Evolutionary conservation across 306 rosid species (phyloP), one percentile per base, ranked within the genome.

Genomic region (Quercus gilva): DNA sequence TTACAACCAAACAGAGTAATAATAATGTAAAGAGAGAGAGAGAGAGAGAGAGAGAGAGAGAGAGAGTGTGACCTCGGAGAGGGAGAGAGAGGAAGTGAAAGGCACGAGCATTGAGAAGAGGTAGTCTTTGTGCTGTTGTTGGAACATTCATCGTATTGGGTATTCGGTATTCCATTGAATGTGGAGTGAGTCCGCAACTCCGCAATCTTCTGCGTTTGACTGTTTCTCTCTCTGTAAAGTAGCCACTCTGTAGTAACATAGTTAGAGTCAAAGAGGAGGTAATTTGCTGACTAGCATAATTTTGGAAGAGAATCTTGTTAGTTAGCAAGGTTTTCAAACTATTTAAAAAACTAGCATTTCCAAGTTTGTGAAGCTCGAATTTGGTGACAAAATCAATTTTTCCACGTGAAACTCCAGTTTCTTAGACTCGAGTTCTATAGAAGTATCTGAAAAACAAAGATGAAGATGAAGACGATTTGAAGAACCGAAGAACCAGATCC

Each of bases 101-200:
- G 37, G 70, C 28, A 65, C 67, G 35, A 57, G 82, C 76, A 76
- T 70, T 55, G 79, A 87, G 81, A 74, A 82, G 79, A 78, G 87
- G 87, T 82, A 81, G n/a, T 78, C 72, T 71, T 9, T 60, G 78
- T 12, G 75, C 78, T 19, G 85, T 76, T 13, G 78, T 69, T 1
- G 80, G 78, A 55, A 83, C 8, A 73, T 60, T 73, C 84, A 76
- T 82, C 76, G 19, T 72, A 57, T 2, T 41, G 12, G 45, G 45
- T 8, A 41, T 41, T 41, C 12, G 45, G 45, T 41, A 41, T 28
- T 35, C 56, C 55, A 53, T 19, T 2, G 15, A 11, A 23, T 41
- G 14, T 67, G 25, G 26, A 33, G 21, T 41, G 26, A 15, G 0
- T 19, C 11, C 6, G 13, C 53, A 49, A 49, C 53, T 13, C 1